A percentile compares a stretch with the other conserved stretches of the same genome.
These are phyloP conservation scores for Balamuthia mandrillaris DNA, from an alignment of 208 protist genomes.

Conservation along the genomic window DNA sequence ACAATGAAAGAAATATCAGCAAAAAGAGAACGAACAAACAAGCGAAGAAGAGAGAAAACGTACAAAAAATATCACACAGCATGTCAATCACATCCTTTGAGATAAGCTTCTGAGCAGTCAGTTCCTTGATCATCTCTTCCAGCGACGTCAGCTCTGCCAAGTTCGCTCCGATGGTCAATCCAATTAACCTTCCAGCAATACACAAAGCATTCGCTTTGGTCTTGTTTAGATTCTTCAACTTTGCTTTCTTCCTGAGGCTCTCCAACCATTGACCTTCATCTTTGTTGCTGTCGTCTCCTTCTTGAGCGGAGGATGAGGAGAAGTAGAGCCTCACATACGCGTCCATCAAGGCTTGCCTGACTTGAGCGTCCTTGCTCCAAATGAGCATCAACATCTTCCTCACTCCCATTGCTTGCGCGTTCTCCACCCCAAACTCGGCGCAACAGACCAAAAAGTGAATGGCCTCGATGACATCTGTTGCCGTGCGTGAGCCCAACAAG, in stretches of 20 bases:
- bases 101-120: neutral
- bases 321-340: constrained; percentile 43
- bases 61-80: constrained; percentile 53
- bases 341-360: constrained; percentile 43
- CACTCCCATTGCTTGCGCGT: constrained; percentile 8
- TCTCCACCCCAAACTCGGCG: neutral
- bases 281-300: neutral
- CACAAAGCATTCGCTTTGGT: neutral
- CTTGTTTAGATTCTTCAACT: neutral
- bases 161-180: constrained; percentile 21
- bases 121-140: constrained; percentile 51
- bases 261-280: neutral
- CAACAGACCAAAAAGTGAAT: too few relatives aligned
- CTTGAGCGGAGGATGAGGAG: neutral
- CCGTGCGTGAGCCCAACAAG: neutral
- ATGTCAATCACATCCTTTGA: neutral
- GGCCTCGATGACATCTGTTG: too few relatives aligned
- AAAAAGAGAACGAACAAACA: neutral
- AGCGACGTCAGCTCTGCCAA: constrained; percentile 61
- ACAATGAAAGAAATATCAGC: neutral
- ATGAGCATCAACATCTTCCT: constrained; percentile 52
- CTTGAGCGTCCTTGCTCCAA: constrained; percentile 36
- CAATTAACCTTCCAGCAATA: constrained; percentile 30
- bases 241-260: neutral
- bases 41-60: neutral